These are phyloP conservation scores for Macrophomina pseudophaseolina DNA, from an alignment of 2,329 filamentous ascomycete species.

Conservation along the genomic window DNA sequence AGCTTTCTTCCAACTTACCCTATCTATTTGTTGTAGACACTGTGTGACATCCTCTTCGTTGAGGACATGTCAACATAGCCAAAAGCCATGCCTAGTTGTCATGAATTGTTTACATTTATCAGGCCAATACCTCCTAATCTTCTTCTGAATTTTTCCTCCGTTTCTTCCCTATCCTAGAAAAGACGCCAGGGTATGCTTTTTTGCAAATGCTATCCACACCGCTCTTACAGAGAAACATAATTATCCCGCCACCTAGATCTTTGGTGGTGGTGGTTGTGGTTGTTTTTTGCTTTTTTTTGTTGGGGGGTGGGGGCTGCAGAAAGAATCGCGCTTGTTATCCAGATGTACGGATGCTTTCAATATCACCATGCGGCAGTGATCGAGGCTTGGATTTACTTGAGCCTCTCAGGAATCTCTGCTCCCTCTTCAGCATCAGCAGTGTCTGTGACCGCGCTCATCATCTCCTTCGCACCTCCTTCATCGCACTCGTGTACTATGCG, in stretches of 20 bases:
- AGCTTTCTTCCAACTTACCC: too few relatives aligned
- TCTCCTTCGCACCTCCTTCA: constrained; percentile 41
- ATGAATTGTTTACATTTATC: too few relatives aligned
- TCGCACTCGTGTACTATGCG: constrained; percentile 61
- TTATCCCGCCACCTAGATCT: background rate
- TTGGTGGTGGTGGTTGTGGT: too few relatives aligned
- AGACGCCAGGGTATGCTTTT: constrained; percentile 24
- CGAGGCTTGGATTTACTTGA: background rate
- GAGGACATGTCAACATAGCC: too few relatives aligned
- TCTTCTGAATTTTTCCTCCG: background rate
- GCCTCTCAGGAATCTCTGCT: constrained; percentile 16
- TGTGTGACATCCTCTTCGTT: too few relatives aligned
- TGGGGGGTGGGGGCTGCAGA: too few relatives aligned
- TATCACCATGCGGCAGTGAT: background rate
- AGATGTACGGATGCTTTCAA: too few relatives aligned
- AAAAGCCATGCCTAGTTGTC: too few relatives aligned
- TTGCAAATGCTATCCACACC: constrained; percentile 17
- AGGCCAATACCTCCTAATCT: background rate
- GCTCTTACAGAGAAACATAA: background rate
- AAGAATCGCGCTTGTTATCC: too few relatives aligned
- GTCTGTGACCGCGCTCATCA: constrained; percentile 33
- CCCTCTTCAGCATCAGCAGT: constrained; percentile 27
- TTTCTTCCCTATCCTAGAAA: background rate
- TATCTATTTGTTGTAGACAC: too few relatives aligned
- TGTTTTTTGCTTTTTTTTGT: too few relatives aligned